Base-by-base conservation (phyloP, 176 grass and related monocot species). In the Eleusine coracana region DNA sequence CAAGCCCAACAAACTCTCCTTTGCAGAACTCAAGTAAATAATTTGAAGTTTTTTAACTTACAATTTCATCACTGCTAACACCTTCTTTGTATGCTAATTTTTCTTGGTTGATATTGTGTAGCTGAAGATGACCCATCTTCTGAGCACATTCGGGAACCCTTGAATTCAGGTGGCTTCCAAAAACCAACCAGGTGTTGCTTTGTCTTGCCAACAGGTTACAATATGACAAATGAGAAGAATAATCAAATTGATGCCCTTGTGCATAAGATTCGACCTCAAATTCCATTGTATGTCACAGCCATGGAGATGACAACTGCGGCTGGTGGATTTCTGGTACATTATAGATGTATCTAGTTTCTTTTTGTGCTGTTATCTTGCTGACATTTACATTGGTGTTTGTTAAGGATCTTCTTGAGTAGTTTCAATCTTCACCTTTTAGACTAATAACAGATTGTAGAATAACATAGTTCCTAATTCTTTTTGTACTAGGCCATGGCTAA, bases 201-300 rank as follows among this genome's bases (percentile, higher is more conserved):
- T 50, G 2, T 16, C 68, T 72, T 82, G 4, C 75, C 85, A 82
- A 75, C 1, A 0, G 64, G 64, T 46, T 87, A n/a, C 12, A 64
- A n/a, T 34, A 46, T 87, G 65, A 82, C 71, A 36, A 64, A 21
- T 63, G 54, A 18, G 5, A 72, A 87, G 49, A 45, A 50, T 25
- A 5, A 31, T 42, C n/a, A 82, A 71, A 23, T 82, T 7, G 6
- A 13, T 21, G 0, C 17, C 3, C 64, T 87, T 64, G 54, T 63
- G 66, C 42, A 44, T 44, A 87, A 80, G 55, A 54, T 71, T 69
- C 66, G 20, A 60, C 79, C 85, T 14, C 17, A 31, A 63, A 70
- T 82, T 62, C 85, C 79, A 52, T 70, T 81, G 40, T 87, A 82
- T 31, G 41, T 82, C 51, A 82, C 52, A 10, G 31, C 51, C 10